Percentiles rank a stretch among this genome's conserved stretches.
These are phyloP conservation scores for Ailanthus altissimus DNA, from an alignment of 345 rosid genomes.

Conservation along the genomic window DNA sequence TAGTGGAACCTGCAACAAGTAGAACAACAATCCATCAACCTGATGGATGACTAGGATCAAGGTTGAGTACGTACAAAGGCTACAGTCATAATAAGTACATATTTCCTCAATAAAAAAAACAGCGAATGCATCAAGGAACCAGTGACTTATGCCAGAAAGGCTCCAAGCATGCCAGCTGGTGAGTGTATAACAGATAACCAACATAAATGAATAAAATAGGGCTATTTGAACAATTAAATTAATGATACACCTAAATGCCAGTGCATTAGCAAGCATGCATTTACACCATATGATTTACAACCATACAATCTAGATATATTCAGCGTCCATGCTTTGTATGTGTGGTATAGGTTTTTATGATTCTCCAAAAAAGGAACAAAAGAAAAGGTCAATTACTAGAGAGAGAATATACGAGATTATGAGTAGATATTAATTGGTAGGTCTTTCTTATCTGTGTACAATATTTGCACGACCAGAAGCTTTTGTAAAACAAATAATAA, in stretches of 20 bases:
- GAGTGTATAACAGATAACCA: not conserved
- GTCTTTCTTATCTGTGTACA: not conserved
- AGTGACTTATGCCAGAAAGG: not conserved
- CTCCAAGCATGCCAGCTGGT: not conserved
- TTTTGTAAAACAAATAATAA: not conserved
- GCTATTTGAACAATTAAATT: not conserved
- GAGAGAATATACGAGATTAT: not conserved
- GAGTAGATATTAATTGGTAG: not conserved
- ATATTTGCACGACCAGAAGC: not conserved
- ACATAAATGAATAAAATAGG: not conserved
- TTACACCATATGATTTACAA: not conserved
- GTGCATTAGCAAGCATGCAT: not conserved
- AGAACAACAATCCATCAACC: conserved; percentile 29
- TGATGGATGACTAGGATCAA: conserved; percentile 7
- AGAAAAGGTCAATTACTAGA: not conserved
- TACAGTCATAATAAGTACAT: not conserved
- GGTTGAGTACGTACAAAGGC: not conserved
- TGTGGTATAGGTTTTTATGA: not conserved
- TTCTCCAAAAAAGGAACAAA: not conserved
- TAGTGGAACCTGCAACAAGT: conserved; percentile 77
- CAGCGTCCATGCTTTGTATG: not conserved
- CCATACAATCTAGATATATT: not conserved
- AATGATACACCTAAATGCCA: conserved; percentile 5
- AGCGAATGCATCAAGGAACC: not conserved
- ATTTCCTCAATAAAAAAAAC: not conserved